phyloP scores from a whole-genome alignment of 2,329 filamentous ascomycete genomes.

The Colletotrichum liriopes region DNA sequence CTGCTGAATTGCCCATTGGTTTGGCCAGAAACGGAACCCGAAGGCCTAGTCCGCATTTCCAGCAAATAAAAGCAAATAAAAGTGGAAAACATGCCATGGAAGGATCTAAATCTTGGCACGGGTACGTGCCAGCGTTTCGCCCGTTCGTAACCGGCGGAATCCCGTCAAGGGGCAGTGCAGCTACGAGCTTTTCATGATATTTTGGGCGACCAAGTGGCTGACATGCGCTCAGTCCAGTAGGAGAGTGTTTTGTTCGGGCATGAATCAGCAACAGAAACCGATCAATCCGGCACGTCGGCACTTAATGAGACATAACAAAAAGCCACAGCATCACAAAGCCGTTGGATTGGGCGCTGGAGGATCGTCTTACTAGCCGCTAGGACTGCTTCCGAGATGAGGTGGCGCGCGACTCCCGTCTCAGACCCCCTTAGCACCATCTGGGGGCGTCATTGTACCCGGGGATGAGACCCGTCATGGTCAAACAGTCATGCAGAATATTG shows the following conservation, averaged over 20 bases:
- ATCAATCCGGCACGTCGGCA: slow-evolving; percentile 20
- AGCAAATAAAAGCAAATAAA: too few relatives aligned
- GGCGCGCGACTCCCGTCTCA: slow-evolving; percentile 36
- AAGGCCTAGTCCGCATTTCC: background rate
- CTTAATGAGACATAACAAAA: slow-evolving; percentile 22
- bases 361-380: slow-evolving; percentile 30
- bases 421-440: slow-evolving; percentile 14
- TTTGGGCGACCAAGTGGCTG: background rate
- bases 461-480: background rate
- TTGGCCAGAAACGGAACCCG: background rate
- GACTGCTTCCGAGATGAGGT: slow-evolving; percentile 41
- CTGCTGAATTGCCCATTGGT: background rate
- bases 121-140: slow-evolving; percentile 3
- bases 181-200: background rate
- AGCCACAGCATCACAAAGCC: slow-evolving; percentile 37
- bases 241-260: background rate
- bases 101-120: slow-evolving; percentile 19
- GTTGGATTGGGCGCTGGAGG: slow-evolving; percentile 15
- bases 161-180: slow-evolving; percentile 22
- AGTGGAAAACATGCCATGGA: background rate
- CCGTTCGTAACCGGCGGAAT: slow-evolving; percentile 32
- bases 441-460: slow-evolving; percentile 10
- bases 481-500: background rate
- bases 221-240: background rate
- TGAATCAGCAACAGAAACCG: slow-evolving; percentile 18